These are phyloP conservation scores for Podospora appendiculata DNA, from an alignment of 495 filamentous ascomycete genomes.

Conservation along the genomic window DNA sequence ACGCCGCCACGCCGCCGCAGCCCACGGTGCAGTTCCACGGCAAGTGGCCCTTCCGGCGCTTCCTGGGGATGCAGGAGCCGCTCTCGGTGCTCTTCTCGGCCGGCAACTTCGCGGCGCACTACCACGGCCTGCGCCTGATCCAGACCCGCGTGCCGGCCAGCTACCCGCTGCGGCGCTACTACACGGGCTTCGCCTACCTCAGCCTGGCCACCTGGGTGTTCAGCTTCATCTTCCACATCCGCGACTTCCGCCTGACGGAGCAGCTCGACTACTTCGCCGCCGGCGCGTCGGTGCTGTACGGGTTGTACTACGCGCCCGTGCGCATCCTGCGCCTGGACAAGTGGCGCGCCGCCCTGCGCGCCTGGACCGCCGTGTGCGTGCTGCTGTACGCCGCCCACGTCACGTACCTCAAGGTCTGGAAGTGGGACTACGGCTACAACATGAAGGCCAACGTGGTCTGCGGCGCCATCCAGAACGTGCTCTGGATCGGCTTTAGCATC, in stretches of 20 bases:
- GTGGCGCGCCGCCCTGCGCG: slow-evolving; percentile 52
- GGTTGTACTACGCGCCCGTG: slow-evolving; percentile 75
- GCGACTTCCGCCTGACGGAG: slow-evolving; percentile 82
- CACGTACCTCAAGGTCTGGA: slow-evolving; percentile 72
- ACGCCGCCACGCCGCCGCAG: slow-evolving; percentile 44
- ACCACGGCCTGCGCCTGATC: slow-evolving; percentile 64
- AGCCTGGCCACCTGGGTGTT: slow-evolving; percentile 79
- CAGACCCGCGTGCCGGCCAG: slow-evolving; percentile 56
- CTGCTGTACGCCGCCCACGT: slow-evolving; percentile 69
- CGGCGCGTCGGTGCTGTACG: slow-evolving; percentile 84
- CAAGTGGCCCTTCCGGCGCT: slow-evolving; percentile 95
- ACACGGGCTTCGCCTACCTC: slow-evolving; percentile 71
- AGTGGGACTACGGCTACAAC: slow-evolving; percentile 95
- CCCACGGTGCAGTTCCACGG: slow-evolving; percentile 90
- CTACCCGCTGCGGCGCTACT: slow-evolving; percentile 75
- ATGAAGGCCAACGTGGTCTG: slow-evolving; percentile 89
- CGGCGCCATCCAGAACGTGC: slow-evolving; percentile 68
- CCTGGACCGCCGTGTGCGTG: slow-evolving; percentile 69
- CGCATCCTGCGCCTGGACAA: slow-evolving; percentile 76
- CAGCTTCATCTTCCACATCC: slow-evolving; percentile 81
- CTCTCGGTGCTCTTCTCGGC: slow-evolving; percentile 88
- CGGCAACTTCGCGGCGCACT: slow-evolving; percentile 84
- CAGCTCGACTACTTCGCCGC: slow-evolving; percentile 95
- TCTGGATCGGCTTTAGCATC: slow-evolving; percentile 85
- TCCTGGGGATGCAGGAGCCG: slow-evolving; percentile 91